A percentile compares a stretch with the other conserved stretches of the same genome.
Evolutionary conservation across 345 rosid species (phyloP).

Genomic region (Sonneratia caseolaris): DNA sequence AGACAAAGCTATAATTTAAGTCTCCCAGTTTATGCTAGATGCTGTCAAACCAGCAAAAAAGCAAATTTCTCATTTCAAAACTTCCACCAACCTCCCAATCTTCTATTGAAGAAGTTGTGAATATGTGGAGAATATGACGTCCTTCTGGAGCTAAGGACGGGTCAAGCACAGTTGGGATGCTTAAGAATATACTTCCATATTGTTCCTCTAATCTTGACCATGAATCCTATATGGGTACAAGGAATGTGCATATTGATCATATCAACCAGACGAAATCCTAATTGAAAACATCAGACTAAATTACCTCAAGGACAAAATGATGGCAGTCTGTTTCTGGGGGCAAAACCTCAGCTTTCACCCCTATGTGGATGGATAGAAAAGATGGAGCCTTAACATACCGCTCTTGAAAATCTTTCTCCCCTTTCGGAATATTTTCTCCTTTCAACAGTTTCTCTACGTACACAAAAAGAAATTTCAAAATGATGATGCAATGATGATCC

Average conservation of each 20-base stretch:
- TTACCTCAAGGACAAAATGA: slow-evolving; percentile 90
- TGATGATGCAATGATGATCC: neutral
- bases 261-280: neutral
- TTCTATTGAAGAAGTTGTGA: slow-evolving; percentile 76
- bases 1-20: neutral
- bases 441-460: slow-evolving; percentile 71
- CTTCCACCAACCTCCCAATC: slow-evolving; percentile 65
- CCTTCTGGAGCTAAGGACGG: slow-evolving; percentile 77
- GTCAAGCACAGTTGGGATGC: slow-evolving; percentile 94
- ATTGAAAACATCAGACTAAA: neutral
- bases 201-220: slow-evolving; percentile 70
- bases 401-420: slow-evolving; percentile 83
- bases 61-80: neutral
- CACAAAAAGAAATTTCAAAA: neutral
- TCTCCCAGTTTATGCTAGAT: neutral
- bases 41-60: slow-evolving; percentile 21
- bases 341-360: slow-evolving; percentile 74
- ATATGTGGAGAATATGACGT: slow-evolving; percentile 78
- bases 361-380: slow-evolving; percentile 95
- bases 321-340: slow-evolving; percentile 91
- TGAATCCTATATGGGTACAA: slow-evolving; percentile 34
- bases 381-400: slow-evolving; percentile 92
- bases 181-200: slow-evolving; percentile 90
- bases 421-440: slow-evolving; percentile 74
- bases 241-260: neutral